phyloP scores from a whole-genome alignment of 2,329 filamentous ascomycete species.

The Penicillium sp. region DNA sequence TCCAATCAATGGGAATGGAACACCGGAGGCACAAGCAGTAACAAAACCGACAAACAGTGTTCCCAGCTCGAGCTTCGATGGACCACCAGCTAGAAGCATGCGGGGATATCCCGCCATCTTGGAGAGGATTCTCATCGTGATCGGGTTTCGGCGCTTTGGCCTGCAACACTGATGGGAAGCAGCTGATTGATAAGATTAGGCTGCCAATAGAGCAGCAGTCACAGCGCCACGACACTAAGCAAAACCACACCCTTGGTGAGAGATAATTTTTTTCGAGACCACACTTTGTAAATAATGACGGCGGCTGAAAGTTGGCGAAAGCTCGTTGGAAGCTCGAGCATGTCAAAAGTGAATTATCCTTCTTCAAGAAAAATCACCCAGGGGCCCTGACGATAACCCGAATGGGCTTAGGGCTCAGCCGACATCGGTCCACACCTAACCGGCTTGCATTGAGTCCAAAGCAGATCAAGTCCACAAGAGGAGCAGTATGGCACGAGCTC shows the following conservation, averaged over 20 bases:
- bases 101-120: conserved; percentile 40
- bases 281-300: not conserved
- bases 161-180: not conserved
- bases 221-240: conserved; percentile 1
- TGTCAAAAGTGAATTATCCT: conserved; percentile 1
- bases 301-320: conserved; percentile 4
- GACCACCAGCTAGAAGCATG: conserved; percentile 43
- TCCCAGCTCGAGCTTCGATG: conserved; percentile 35
- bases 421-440: conserved; percentile 14
- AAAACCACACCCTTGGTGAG: not conserved
- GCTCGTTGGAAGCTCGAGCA: not conserved
- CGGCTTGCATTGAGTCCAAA: not conserved
- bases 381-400: not conserved
- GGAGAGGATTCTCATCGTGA: conserved; percentile 33
- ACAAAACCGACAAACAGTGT: conserved; percentile 33
- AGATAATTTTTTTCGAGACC: not conserved
- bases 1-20: conserved; percentile 46
- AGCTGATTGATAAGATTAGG: conserved; percentile 7
- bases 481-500: not conserved
- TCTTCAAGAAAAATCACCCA: not conserved
- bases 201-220: not conserved
- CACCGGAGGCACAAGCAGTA: conserved; percentile 41
- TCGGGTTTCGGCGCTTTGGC: conserved; percentile 4
- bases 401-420: conserved; percentile 9
- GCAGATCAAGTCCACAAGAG: not conserved